Base-by-base conservation (phyloP, 176 grass and related monocot species). In the Zoysia japonica region DNA sequence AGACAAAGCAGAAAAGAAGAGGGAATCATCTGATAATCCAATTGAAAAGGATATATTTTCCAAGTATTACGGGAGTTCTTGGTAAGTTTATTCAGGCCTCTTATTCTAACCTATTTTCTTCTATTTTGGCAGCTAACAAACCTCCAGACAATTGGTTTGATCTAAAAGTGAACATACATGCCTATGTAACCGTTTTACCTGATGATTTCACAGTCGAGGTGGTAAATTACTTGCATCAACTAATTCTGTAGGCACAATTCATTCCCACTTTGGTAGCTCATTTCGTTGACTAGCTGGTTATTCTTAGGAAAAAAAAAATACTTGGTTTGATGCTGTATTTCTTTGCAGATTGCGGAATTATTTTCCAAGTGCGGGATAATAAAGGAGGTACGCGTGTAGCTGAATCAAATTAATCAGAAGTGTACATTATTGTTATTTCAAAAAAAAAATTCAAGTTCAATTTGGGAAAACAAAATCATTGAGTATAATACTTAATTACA, bases 341-440 rank as follows among this genome's bases (percentile, higher is more conserved):
- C 20, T 81, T 85, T 88, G 82, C 89, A 97, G 94, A 90, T 97
- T 74, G 89, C 92, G 65, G 94, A 97, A 62, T 85, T 90, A 61
- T 97, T 94, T 80, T 90, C 94, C 41, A 97, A 97, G 61, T 97
- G 94, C 71, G 94, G 94, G 75, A 88, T 97, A 84, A 83, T 97
- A 88, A 97, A 97, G 80, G 91, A 97, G 91, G 94, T 97, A 82
- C 65, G 37, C 51, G 43, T 78, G 66, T 72, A 63, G 3, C 85
- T 47, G 28, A 28, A 28, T 28, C 28, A 28, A 28, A 28, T 28
- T 28, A 28, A 28, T 28, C 28, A 28, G 28, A 28, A 28, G 28
- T 28, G 28, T 28, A 28, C 28, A 28, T 28, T 28, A 28, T 28
- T 28, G 28, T 28, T 28, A 28, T 28, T 28, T 28, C 28, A 28